phyloP scores from a whole-genome alignment of 306 rosid genomes.

The Medicago truncatula region MtrunA17r5.0-ANR NC_053042.1:3521501-3522000 shows the following conservation, averaged over 20 bases:
- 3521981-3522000: constrained; percentile 45
- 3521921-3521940: constrained; percentile 58
- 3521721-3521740: neutral
- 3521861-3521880: constrained; percentile 60
- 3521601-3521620: constrained; percentile 95
- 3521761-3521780: neutral
- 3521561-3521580: constrained; percentile 57
- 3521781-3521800: neutral
- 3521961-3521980: constrained; percentile 43
- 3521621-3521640: constrained; percentile 95
- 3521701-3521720: constrained; percentile 23
- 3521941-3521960: constrained; percentile 50
- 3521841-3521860: constrained; percentile 92
- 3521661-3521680: constrained; percentile 80
- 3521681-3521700: constrained; percentile 56
- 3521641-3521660: constrained; percentile 98
- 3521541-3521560: neutral
- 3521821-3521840: constrained; percentile 97
- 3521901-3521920: constrained; percentile 58
- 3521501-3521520: neutral
- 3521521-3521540: neutral
- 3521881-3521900: constrained; percentile 59
- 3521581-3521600: constrained; percentile 99
- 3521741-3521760: constrained; percentile 6
- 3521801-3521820: constrained; percentile 73